Base-by-base conservation (phyloP, 1,284 basidiomycete species). In the Marasmius sp. region DNA sequence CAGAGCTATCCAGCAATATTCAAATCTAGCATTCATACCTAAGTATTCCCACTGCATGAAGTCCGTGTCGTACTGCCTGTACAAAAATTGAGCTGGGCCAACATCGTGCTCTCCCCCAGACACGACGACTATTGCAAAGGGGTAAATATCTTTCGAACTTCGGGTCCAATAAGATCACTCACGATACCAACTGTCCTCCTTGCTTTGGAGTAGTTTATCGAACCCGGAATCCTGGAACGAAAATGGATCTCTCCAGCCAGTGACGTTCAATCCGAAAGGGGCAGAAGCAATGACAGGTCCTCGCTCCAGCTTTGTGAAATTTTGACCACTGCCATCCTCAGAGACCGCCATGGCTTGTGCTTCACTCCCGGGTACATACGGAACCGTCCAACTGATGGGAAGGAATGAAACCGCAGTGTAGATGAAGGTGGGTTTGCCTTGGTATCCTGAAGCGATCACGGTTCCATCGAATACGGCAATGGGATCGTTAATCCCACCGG, bases 211-310 rank as follows among this genome's bases (percentile, higher is more conserved):
- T 3, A 52, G n/a, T n/a, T 11, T 27, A 16, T 52, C 50, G n/a
- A 52, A 36, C n/a, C 34, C 33, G 9, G 50, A n/a, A 34, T 52
- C 50, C n/a, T 52, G 50, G 50, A 52, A 52, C 7, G 50, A 27
- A 22, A 52, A 52, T 8, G 50, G 50, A 52, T 52, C 50, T 52
- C 50, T 52, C 50, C 50, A 52, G 14, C 50, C 50, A 27, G 50
- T 52, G n/a, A 52, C 50, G n/a, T 52, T 52, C 50, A 52, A 34
- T 16, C 20, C 50, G 34, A 52, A 52, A 10, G 50, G 50, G 6
- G 18, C 20, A 11, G 50, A 27, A 1, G 50, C 22, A 52, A 52
- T 34, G 10, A 52, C 50, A 22, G 50, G 50, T 16, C 50, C 50
- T 33, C 50, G 7, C 34, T 52, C 50, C 50, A 52, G n/a, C 50